A percentile compares a stretch with the other conserved stretches of the same genome.
Evolutionary conservation across 805 yeast genomes (phyloP).

Genomic region (Teunomyces barrocoloradensis): DNA sequence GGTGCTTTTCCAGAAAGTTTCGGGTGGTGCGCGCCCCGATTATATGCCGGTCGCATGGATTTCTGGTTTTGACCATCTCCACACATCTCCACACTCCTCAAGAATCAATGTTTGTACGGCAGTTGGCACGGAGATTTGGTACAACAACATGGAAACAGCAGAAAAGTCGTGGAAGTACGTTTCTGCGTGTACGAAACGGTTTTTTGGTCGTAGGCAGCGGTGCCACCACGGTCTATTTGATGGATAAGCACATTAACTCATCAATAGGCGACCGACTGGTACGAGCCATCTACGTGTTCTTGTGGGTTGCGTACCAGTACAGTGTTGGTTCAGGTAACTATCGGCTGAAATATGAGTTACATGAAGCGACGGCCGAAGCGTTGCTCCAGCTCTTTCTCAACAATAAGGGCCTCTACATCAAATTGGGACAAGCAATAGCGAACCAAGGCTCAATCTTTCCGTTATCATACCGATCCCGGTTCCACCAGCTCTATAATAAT

Average conservation of each 20-base stretch:
- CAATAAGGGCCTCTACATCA: constrained; percentile 58
- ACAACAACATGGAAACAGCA: neutral
- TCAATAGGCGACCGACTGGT: constrained; percentile 52
- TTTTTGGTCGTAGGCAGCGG: neutral
- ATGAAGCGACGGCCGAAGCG: constrained; percentile 52
- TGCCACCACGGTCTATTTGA: constrained; percentile 18
- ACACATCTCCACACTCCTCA: neutral
- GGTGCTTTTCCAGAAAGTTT: neutral
- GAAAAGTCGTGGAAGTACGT: too few relatives aligned
- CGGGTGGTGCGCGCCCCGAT: neutral
- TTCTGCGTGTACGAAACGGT: neutral
- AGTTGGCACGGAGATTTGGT: neutral
- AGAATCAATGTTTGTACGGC: neutral
- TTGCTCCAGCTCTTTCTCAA: constrained; percentile 26
- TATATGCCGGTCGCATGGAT: neutral
- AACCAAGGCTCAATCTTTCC: constrained; percentile 73
- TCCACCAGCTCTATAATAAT: constrained; percentile 58
- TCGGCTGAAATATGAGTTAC: constrained; percentile 46
- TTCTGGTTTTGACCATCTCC: neutral
- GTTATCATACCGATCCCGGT: constrained; percentile 55
- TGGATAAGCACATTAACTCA: constrained; percentile 43
- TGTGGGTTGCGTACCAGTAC: constrained; percentile 59
- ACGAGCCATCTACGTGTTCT: constrained; percentile 47
- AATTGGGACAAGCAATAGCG: constrained; percentile 77
- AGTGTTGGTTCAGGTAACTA: constrained; percentile 41